A percentile compares a stretch with the other conserved stretches of the same genome.
Conservation (phyloP, 805 yeast species). For the Kuraishia capsulata region DNA sequence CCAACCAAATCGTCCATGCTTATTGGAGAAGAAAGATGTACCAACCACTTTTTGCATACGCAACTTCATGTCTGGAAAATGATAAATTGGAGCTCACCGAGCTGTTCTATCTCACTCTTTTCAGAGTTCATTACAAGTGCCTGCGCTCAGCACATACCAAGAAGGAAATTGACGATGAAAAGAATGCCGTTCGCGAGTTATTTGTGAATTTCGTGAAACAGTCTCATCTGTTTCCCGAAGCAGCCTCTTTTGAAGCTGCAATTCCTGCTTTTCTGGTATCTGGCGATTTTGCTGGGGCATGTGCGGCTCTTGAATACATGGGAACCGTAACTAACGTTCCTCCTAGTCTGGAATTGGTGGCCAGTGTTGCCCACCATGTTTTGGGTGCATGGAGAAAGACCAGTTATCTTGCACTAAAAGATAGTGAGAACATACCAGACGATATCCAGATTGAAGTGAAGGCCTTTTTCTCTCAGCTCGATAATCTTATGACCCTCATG, state of each 20-base stretch:
- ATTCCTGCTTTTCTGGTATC: background rate
- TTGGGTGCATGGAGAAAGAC: background rate
- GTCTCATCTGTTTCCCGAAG: background rate
- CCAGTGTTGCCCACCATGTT: background rate
- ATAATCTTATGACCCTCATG: background rate
- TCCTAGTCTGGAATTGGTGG: background rate
- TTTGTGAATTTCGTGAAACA: background rate
- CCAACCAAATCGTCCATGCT: conserved; percentile 27
- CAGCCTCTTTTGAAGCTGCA: background rate
- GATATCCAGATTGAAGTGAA: background rate
- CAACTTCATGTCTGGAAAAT: background rate
- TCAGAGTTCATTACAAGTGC: background rate
- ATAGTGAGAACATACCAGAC: background rate
- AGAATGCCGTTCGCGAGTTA: background rate
- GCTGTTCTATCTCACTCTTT: background rate
- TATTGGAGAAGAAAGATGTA: conserved; percentile 19
- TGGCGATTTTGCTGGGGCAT: background rate
- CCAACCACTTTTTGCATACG: conserved; percentile 13
- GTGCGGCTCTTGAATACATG: background rate
- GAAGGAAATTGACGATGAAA: background rate
- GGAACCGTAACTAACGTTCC: background rate
- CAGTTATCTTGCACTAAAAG: background rate
- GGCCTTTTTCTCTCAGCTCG: background rate
- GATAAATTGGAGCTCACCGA: background rate
- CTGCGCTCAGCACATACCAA: background rate